phyloP scores from a whole-genome alignment of 192 early-diverging fungal genomes.

The Lobosporangium transversale region DNA sequence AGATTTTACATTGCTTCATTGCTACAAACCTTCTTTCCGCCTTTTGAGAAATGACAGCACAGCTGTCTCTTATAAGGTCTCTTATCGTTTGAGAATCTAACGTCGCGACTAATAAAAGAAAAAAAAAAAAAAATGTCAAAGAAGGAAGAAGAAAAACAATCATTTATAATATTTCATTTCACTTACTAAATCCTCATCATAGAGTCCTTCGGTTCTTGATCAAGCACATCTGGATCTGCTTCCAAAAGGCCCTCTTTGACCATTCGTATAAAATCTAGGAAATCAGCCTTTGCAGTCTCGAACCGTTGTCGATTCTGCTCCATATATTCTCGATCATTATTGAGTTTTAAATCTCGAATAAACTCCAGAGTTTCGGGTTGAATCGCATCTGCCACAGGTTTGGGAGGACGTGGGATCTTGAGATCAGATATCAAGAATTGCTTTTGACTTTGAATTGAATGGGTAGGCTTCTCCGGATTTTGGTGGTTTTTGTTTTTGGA shows the following conservation, averaged over 20 bases:
- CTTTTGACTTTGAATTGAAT: slow-evolving; percentile 1
- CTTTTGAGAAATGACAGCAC: slow-evolving; percentile 53
- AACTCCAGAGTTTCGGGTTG: slow-evolving; percentile 61
- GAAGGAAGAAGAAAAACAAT: not conserved
- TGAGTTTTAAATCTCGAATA: slow-evolving; percentile 54
- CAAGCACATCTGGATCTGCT: slow-evolving; percentile 56
- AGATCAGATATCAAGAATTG: slow-evolving; percentile 9
- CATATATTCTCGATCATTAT: slow-evolving; percentile 65
- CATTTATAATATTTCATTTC: not conserved
- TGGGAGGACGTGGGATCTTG: slow-evolving; percentile 52
- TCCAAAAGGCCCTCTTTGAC: slow-evolving; percentile 53
- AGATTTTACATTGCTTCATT: no score
- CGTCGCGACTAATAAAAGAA: slow-evolving; percentile 59
- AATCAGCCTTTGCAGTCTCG: slow-evolving; percentile 50
- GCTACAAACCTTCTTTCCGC: slow-evolving; percentile 63
- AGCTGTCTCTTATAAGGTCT: slow-evolving; percentile 65
- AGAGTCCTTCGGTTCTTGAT: slow-evolving; percentile 54
- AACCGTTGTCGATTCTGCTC: slow-evolving; percentile 49
- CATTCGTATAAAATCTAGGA: slow-evolving; percentile 58
- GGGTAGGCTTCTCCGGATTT: slow-evolving; percentile 1
- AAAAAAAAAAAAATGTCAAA: not conserved
- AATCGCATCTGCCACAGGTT: slow-evolving; percentile 58
- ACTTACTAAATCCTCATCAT: slow-evolving; percentile 61
- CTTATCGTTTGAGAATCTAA: slow-evolving; percentile 67
- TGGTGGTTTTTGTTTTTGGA: not conserved